Evolutionary conservation across 495 filamentous ascomycete species (phyloP), one percentile per base, ranked within the genome.

Genomic region (Choiromyces venosus): DNA sequence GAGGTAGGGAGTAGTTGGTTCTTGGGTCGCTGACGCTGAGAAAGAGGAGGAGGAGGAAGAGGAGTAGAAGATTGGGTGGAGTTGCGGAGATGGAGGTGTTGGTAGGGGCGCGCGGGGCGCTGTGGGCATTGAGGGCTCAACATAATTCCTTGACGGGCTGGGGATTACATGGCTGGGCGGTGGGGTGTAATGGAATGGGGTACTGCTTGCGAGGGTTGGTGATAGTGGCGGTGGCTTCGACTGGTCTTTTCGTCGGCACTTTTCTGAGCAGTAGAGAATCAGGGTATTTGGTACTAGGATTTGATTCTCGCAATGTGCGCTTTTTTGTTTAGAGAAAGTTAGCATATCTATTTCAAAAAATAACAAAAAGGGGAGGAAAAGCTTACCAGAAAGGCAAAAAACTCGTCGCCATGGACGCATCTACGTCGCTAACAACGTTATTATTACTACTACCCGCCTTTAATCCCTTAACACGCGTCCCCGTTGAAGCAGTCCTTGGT

Each of bases 281-380:
- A 84, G 85, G 74, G 88, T 88, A 78, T 88, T 88, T 21, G 90
- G 90, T 56, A 88, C 85, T 33, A 89, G 85, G 74, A 92, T 92
- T 81, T 92, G 90, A 80, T 87, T 90, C 78, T 92, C 90, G 82
- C 90, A 92, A 82, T 87, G 89, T 70, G 90, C 86, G 80, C 90
- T 92, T 73, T 42, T n/a, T n/a, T n/a, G n/a, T n/a, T n/a, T n/a
- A n/a, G n/a, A n/a, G n/a, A 46, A 65, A 42, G 70, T 77, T 36
- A 77, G 75, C 69, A 25, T 46, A 64, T 44, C 18, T 37, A 72
- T 72, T 40, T 29, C 29, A 76, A 76, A 76, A 67, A 68, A 65
- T 42, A 73, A 36, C 10, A 40, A n/a, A 37, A 44, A 29, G 36
- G 46, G 46, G 14, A 71, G 56, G 69, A 35, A 40, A 61, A 71